Conservation (phyloP, 768 basidiomycete species). For the Rhodotorula graminis region DNA sequence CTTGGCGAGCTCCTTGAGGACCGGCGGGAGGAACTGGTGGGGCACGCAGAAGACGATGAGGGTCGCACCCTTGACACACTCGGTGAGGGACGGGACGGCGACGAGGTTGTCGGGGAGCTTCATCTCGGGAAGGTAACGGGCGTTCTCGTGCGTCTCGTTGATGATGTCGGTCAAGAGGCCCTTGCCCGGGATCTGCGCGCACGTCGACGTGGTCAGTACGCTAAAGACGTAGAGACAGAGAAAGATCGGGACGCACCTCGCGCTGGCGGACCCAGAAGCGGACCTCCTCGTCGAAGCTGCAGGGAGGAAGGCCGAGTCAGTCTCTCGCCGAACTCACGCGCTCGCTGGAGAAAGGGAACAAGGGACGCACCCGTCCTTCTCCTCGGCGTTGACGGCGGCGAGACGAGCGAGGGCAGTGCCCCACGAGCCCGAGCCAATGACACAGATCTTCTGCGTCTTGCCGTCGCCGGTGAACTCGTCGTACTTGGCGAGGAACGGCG, state of each 20-base stretch:
- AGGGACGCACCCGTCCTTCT: slow-evolving; percentile 25
- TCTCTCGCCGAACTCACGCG: neutral
- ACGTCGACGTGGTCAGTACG: too few relatives aligned
- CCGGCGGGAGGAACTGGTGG: slow-evolving; percentile 46
- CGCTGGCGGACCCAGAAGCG: slow-evolving; percentile 40
- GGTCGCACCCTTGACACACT: slow-evolving; percentile 50
- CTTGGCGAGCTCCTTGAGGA: slow-evolving; percentile 46
- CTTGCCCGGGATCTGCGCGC: slow-evolving; percentile 35
- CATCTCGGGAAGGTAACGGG: slow-evolving; percentile 49
- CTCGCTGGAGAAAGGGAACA: fast-evolving
- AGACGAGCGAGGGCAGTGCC: slow-evolving; percentile 37
- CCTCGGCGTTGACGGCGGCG: slow-evolving; percentile 34
- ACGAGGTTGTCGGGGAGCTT: slow-evolving; percentile 48
- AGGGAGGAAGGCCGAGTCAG: neutral
- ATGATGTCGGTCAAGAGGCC: slow-evolving; percentile 49
- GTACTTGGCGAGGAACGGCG: slow-evolving; percentile 39
- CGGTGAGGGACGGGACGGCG: slow-evolving; percentile 38
- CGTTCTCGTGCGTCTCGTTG: slow-evolving; percentile 51
- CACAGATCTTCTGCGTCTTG: slow-evolving; percentile 30
- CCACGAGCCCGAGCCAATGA: slow-evolving; percentile 36
- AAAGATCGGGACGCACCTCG: slow-evolving; percentile 27
- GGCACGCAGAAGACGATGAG: slow-evolving; percentile 51
- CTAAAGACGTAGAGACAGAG: neutral
- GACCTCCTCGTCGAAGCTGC: slow-evolving; percentile 37
- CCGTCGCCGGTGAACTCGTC: slow-evolving; percentile 32